Evolutionary conservation across 257 asterid species (phyloP), one percentile per base, ranked within the genome.

Genomic region (Marsdenia floribunda): DNA sequence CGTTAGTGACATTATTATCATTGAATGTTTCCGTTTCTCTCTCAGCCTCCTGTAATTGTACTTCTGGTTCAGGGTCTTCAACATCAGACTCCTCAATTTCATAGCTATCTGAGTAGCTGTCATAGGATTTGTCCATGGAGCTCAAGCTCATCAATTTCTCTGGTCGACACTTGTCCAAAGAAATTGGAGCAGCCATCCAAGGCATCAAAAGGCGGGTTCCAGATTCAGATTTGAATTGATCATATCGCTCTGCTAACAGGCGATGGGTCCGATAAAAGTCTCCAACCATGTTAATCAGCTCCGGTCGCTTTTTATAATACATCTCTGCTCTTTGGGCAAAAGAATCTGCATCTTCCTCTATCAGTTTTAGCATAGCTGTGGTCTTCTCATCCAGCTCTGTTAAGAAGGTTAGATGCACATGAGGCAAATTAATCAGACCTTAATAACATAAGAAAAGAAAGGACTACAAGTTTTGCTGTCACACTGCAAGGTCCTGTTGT

Each of bases 281-380:
- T 46, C 88, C 90, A 1, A 91, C 93, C 96, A 93, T 89, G 86
- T 75, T 82, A 3, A 91, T 80, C 37, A 93, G 96, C 84, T 91
- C 91, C 0, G 98, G 98, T 60, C 97, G 82, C 85, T 89, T 90
- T 87, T 76, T 85, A 87, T 89, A 91, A 82, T 88, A 93, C 97
- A 93, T 91, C 67, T 91, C 98, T 60, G 97, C 97, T 8, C 97
- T 90, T 65, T 90, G 92, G 9, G 96, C 90, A 21, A 91, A 91
- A 3, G 98, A 87, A 80, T 93, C 97, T 14, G 97, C 98, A 14
- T 93, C 97, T 74, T 84, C 93, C 68, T 91, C 97, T 16, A 93
- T 81, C 71, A 93, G 63, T 84, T 86, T 87, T 74, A 91, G 87
- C 91, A 93, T 89, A 55, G 81, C 76, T 26, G 81, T 87, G 0